Evolutionary conservation across 805 yeast species (phyloP).

Genomic region (Yarrowia sp.): DNA sequence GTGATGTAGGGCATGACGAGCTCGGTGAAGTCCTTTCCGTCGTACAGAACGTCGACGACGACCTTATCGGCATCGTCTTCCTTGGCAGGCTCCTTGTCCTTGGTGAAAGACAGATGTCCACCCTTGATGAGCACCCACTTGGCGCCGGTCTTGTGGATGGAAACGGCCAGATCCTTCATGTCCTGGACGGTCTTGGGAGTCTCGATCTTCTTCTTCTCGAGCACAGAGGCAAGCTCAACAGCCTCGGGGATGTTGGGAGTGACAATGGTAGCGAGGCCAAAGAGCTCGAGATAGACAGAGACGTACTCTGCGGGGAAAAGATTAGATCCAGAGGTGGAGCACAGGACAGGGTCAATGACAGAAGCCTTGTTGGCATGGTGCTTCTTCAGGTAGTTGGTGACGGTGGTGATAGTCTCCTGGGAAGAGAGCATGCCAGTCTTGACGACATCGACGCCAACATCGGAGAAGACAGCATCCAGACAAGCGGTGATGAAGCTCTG

Average conservation of each 20-base stretch:
- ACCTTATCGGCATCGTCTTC: constrained; percentile 41
- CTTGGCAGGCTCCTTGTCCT: constrained; percentile 37
- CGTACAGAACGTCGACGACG: constrained; percentile 46
- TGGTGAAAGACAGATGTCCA: constrained; percentile 64
- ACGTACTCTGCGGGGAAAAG: constrained; percentile 51
- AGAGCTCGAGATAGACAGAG: constrained; percentile 47
- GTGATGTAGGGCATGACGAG: constrained; percentile 57
- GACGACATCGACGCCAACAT: constrained; percentile 67
- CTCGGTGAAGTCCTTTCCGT: constrained; percentile 51
- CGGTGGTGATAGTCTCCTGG: constrained; percentile 58
- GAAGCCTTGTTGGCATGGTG: constrained; percentile 52
- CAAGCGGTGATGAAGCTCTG: constrained; percentile 56
- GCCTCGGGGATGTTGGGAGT: constrained; percentile 85
- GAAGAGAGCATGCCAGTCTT: constrained; percentile 80
- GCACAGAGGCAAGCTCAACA: constrained; percentile 48
- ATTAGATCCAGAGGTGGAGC: constrained; percentile 76
- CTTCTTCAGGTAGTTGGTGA: constrained; percentile 52
- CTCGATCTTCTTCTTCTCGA: constrained; percentile 8
- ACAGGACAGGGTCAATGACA: constrained; percentile 84
- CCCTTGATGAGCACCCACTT: constrained; percentile 74
- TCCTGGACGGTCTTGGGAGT: constrained; percentile 51
- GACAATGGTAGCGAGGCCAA: constrained; percentile 63
- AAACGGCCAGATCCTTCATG: constrained; percentile 52
- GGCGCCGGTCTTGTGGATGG: constrained; percentile 54
- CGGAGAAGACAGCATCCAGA: constrained; percentile 63